Conservation (phyloP, 129 eudicot genomes). For the Apium graveolens region DNA sequence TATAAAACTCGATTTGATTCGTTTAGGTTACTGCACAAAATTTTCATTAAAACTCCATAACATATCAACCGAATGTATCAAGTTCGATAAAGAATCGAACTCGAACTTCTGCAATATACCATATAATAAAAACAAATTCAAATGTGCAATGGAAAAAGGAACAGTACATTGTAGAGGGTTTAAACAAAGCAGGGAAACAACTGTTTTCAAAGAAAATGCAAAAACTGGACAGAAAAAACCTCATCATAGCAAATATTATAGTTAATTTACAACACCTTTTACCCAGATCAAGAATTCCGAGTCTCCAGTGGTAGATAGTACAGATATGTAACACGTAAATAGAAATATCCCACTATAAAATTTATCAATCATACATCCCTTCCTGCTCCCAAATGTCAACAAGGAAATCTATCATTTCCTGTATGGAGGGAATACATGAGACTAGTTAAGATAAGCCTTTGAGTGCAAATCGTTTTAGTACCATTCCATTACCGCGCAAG, state of each 20-base stretch:
- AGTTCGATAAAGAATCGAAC: too few relatives aligned
- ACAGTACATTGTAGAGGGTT: neutral
- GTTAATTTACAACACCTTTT: neutral
- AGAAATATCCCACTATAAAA: conserved; percentile 1
- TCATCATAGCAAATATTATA: neutral
- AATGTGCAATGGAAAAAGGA: neutral
- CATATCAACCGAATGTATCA: too few relatives aligned
- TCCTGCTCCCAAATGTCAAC: conserved; percentile 86
- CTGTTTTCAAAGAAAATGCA: neutral
- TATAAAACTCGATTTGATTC: too few relatives aligned
- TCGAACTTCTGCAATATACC: too few relatives aligned
- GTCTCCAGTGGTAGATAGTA: neutral
- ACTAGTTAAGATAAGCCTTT: neutral
- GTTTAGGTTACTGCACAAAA: too few relatives aligned
- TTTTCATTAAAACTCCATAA: too few relatives aligned
- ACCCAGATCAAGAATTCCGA: neutral
- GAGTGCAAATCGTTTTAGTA: neutral
- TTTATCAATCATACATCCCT: conserved; percentile 66
- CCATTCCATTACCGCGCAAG: neutral
- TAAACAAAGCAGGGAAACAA: neutral
- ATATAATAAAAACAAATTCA: neutral
- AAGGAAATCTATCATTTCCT: conserved; percentile 86
- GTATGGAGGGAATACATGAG: conserved; percentile 8
- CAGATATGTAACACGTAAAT: neutral
- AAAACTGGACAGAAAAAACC: neutral